These are phyloP conservation scores for Fusarium sp. DNA, from an alignment of 2,329 filamentous ascomycete species.

Conservation along the genomic window DNA sequence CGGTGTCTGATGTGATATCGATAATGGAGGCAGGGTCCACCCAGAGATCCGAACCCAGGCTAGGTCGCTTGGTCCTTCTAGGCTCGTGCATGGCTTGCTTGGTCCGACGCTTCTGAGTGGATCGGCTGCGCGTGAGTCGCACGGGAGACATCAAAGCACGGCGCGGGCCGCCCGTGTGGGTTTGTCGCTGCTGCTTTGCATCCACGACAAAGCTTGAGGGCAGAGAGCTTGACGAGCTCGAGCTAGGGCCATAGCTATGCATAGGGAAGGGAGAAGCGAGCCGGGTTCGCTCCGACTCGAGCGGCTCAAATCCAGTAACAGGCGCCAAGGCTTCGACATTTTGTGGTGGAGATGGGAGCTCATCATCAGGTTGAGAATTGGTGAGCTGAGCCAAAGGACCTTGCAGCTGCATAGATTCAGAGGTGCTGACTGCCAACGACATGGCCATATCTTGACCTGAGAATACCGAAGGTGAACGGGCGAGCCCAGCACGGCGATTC, in stretches of 20 bases:
- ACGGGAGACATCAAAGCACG: conserved; percentile 66
- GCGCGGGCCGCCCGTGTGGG: conserved; percentile 62
- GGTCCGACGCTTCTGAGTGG: conserved; percentile 67
- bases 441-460: conserved; percentile 71
- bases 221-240: conserved; percentile 66
- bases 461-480: conserved; percentile 62
- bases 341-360: conserved; percentile 35
- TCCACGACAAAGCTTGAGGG: conserved; percentile 51
- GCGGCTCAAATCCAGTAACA: conserved; percentile 28
- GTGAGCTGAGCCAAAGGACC: conserved; percentile 71
- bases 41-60: conserved; percentile 66
- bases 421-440: conserved; percentile 72
- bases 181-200: conserved; percentile 54
- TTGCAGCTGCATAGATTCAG: conserved; percentile 72
- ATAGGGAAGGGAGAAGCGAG: conserved; percentile 68
- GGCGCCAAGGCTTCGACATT: conserved; percentile 9
- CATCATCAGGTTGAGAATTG: conserved; percentile 51
- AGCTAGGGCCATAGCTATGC: conserved; percentile 72
- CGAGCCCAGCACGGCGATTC: conserved; percentile 61
- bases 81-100: conserved; percentile 60
- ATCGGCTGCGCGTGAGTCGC: conserved; percentile 61
- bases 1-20: conserved; percentile 33
- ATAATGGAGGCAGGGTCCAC: conserved; percentile 54
- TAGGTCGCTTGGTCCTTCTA: conserved; percentile 63
- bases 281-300: conserved; percentile 48